Base-by-base conservation (phyloP, 106 monocot genomes). In the Vanilla planifolia region DNA sequence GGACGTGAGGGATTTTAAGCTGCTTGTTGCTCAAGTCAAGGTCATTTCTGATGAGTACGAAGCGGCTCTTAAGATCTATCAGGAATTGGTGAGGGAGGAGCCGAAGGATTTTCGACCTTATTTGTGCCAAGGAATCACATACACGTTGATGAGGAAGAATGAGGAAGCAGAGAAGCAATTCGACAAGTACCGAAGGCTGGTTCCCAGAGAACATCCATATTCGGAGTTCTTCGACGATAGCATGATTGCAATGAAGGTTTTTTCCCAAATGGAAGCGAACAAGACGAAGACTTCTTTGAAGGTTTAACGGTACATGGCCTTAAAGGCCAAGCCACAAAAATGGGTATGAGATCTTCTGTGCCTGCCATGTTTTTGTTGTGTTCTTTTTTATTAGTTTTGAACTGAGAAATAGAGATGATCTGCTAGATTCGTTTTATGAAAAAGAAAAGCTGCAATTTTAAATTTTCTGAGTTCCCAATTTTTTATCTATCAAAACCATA, bases 71-170 rank as follows among this genome's bases (percentile, higher is more conserved):
- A 70, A 60, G 64, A 57, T 92, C 7, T 92, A 92, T 53, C 41
- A 60, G n/a, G 87, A 80, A 24, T 43, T 92, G 77, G 80, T 76
- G 32, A 75, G 50, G 59, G 84, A 92, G 64, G 80, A 92, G 39
- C 87, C 87, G 16, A 78, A 67, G 43, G 92, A 92, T 68, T 92
- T 92, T 60, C 70, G 92, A 26, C 87, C 84, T 9, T 92, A 92
- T 19, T 71, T 92, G 16, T 92, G 87, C 63, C 75, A 87, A 45
- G 92, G 87, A 34, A 84, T 92, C 24, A 62, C 84, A 13, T 92
- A 87, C 37, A 77, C 73, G 9, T 24, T 92, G 66, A 11, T 84
- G 75, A 52, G 51, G 51, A 87, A 79, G 67, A 78, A 80, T 52
- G 75, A 84, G 6, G 87, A 92, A 47, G 87, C 92, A 7, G 80